A percentile compares a stretch with the other conserved stretches of the same genome.
phyloP scores from a whole-genome alignment of 805 yeast genomes.

The Candida suzukii region DNA sequence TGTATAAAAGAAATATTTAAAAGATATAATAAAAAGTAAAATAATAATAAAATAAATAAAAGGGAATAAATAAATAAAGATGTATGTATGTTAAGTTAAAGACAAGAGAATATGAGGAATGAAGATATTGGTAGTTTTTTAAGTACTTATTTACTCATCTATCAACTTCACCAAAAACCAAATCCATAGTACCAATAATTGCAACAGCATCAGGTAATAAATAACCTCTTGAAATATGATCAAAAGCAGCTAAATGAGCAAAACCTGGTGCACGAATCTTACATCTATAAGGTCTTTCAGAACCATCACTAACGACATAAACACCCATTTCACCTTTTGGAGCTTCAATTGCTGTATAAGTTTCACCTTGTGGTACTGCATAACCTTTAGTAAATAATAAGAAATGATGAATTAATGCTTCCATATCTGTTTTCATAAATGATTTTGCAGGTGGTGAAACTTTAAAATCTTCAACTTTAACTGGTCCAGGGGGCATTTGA shows the following conservation, averaged over 20 bases:
- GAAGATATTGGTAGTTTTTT: no score
- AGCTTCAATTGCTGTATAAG: conserved; percentile 87
- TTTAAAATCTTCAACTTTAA: conserved; percentile 85
- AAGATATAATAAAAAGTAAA: no score
- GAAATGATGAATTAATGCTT: conserved; percentile 85
- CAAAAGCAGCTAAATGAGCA: conserved; percentile 85
- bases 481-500: conserved; percentile 89
- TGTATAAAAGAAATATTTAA: no score
- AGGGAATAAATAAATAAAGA: no score
- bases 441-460: conserved; percentile 76
- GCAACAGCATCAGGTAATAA: conserved; percentile 90
- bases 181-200: conserved; percentile 91
- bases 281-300: conserved; percentile 87
- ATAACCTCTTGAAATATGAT: conserved; percentile 79
- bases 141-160: no score
- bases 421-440: conserved; percentile 88
- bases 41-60: no score
- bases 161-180: conserved; percentile 92
- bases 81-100: no score
- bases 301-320: conserved; percentile 80
- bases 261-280: conserved; percentile 94
- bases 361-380: conserved; percentile 85
- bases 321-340: conserved; percentile 96
- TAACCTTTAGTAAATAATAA: conserved; percentile 82
- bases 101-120: no score